Percentiles rank a stretch among this genome's conserved stretches.
Evolutionary conservation across 2,329 filamentous ascomycete genomes (phyloP).

Genomic region (Hymenoscyphus fraxineus): DNA sequence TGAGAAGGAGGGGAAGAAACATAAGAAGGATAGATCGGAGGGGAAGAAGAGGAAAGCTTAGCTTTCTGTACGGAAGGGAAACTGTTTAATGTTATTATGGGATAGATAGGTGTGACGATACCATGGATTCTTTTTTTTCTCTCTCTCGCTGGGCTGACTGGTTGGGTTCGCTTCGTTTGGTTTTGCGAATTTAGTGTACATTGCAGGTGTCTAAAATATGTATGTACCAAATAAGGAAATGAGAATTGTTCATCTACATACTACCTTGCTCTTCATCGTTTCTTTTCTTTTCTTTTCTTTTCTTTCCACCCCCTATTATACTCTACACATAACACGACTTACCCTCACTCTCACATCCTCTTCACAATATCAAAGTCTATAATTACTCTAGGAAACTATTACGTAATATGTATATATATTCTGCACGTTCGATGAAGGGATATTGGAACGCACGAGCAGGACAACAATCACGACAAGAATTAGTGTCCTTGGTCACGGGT

Average conservation of each 20-base stretch:
- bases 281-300: too few species aligned
- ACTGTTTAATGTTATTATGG: too few species aligned
- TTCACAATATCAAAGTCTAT: neutral
- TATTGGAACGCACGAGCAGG: too few species aligned
- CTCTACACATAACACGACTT: neutral
- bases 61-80: too few species aligned
- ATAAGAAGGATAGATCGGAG: slow-evolving; percentile 4
- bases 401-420: too few species aligned
- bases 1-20: slow-evolving; percentile 7
- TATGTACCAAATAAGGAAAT: too few species aligned
- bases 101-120: neutral
- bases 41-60: neutral
- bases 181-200: neutral
- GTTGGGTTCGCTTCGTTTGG: neutral
- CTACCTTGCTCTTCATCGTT: too few species aligned
- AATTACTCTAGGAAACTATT: too few species aligned
- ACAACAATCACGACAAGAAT: too few species aligned
- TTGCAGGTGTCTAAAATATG: neutral
- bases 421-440: too few species aligned
- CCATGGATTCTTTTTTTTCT: neutral
- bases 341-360: neutral
- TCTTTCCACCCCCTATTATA: neutral
- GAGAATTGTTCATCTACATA: too few species aligned
- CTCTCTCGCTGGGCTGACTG: neutral
- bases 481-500: too few species aligned